Evolutionary conservation across 257 asterid species (phyloP).

Genomic region (Rhazya stricta): DNA sequence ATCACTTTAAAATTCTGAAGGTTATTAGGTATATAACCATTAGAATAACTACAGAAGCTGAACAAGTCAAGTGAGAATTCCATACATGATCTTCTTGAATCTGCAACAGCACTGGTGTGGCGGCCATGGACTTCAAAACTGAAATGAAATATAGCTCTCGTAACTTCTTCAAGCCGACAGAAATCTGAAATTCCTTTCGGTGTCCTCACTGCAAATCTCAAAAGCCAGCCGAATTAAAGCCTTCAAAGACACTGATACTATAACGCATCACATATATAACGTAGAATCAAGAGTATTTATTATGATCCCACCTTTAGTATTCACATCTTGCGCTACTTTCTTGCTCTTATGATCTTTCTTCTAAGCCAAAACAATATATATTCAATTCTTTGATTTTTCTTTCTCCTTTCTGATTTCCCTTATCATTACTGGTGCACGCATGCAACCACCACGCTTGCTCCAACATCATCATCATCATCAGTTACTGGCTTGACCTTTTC

Average conservation of each 20-base stretch:
- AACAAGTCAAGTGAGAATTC: not conserved
- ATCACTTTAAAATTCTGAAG: not conserved
- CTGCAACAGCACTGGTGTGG: conserved; percentile 16
- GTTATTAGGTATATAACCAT: not conserved
- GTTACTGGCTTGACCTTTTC: too few relatives aligned
- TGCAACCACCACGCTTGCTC: not conserved
- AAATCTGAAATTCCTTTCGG: not conserved
- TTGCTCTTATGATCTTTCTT: too few relatives aligned
- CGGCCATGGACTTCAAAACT: conserved; percentile 7
- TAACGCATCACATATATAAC: too few relatives aligned
- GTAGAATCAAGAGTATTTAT: too few relatives aligned
- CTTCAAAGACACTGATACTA: not conserved
- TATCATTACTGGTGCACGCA: not conserved
- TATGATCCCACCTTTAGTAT: too few relatives aligned
- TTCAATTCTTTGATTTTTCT: too few relatives aligned
- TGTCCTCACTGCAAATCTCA: too few relatives aligned
- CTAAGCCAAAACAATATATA: too few relatives aligned
- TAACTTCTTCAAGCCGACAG: not conserved
- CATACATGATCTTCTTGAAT: conserved; percentile 26
- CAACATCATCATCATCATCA: not conserved
- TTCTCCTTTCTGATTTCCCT: not conserved
- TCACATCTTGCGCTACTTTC: too few relatives aligned
- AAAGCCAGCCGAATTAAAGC: too few relatives aligned
- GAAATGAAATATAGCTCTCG: not conserved
- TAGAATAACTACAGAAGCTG: too few relatives aligned